Conservation (phyloP, 2,329 filamentous ascomycete species). For the Cladosporium velox region DNA sequence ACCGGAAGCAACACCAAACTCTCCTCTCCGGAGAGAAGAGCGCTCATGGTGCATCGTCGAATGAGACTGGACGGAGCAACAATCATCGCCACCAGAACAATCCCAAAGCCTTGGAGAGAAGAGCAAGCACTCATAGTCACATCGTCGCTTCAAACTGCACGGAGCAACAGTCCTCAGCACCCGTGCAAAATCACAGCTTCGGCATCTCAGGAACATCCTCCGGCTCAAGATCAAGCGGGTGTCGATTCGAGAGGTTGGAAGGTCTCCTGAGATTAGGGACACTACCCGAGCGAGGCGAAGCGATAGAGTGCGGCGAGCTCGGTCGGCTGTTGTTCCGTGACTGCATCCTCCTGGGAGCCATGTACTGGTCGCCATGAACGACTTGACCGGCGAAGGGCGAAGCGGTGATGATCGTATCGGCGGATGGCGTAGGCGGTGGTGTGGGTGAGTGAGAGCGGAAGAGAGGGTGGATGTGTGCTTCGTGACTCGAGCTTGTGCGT, state of each 20-base stretch:
- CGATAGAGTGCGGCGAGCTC: slow-evolving; percentile 5
- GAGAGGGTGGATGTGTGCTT: slow-evolving; percentile 74
- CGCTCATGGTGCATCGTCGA: background rate
- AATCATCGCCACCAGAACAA: background rate
- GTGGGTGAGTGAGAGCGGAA: slow-evolving; percentile 72
- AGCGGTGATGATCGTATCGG: slow-evolving; percentile 70
- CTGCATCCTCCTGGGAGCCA: slow-evolving; percentile 29
- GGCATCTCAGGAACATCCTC: slow-evolving; percentile 18
- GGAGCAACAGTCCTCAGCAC: background rate
- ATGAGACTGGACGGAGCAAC: background rate
- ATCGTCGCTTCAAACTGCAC: no score
- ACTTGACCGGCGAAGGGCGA: slow-evolving; percentile 68
- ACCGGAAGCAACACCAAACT: background rate
- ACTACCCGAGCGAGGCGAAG: slow-evolving; percentile 8
- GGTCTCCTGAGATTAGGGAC: slow-evolving; percentile 4
- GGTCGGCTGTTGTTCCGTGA: slow-evolving; percentile 27
- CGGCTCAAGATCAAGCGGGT: slow-evolving; percentile 14
- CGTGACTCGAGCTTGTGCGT: slow-evolving; percentile 40
- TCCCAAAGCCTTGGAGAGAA: background rate
- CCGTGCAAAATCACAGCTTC: slow-evolving; percentile 10
- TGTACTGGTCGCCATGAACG: slow-evolving; percentile 43
- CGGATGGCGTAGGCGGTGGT: slow-evolving; percentile 64
- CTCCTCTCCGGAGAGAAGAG: background rate
- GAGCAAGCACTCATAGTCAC: background rate
- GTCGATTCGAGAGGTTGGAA: slow-evolving; percentile 8